Evolutionary conservation across 2,329 filamentous ascomycete species (phyloP), one percentile per base, ranked within the genome.

Genomic region (Ascochyta rabiei): DNA sequence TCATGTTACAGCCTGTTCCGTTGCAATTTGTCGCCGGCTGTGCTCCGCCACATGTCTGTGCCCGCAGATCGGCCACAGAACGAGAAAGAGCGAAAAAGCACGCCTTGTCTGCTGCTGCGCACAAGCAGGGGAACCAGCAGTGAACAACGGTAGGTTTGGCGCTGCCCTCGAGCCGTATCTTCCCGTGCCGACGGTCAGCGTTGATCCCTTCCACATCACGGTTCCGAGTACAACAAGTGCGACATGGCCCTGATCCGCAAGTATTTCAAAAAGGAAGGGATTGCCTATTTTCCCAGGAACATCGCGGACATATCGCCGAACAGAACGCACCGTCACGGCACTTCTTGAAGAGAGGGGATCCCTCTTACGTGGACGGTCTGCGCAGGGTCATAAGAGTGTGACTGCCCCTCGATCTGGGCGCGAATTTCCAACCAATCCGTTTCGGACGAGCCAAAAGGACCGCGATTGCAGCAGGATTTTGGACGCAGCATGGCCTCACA

Each of bases 321-420:
- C 44, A 54, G 56, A 37, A 53, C 53, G 50, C 48, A 57, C 23
- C 52, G 56, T 61, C 48, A 59, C 58, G 53, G 60, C 61, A 59
- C 53, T 54, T 63, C 58, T 53, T 53, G 53, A 49, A 47, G 57
- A 53, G 42, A 48, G 42, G 55, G 53, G 56, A 62, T 56, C 59
- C 57, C 57, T 64, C 53, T 57, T 62, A 61, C 61, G 57, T 61
- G 60, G 59, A 54, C 61, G 50, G 53, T 39, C 59, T 55, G 59
- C 51, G 60, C 62, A 66, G 53, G 54, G 53, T 63, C 60, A 74
- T 73, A 75, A 75, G 68, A 72, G 58, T 64, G 66, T 68, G 63
- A 65, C 66, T 60, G 62, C 65, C 69, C 69, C 69, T 66, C 48
- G 57, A 59, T 42, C 46, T 45, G 44, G 40, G 58, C 51, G 60